Evolutionary conservation across 768 basidiomycete species (phyloP), one percentile per base, ranked within the genome.

Genomic region (Mrakia frigida): DNA sequence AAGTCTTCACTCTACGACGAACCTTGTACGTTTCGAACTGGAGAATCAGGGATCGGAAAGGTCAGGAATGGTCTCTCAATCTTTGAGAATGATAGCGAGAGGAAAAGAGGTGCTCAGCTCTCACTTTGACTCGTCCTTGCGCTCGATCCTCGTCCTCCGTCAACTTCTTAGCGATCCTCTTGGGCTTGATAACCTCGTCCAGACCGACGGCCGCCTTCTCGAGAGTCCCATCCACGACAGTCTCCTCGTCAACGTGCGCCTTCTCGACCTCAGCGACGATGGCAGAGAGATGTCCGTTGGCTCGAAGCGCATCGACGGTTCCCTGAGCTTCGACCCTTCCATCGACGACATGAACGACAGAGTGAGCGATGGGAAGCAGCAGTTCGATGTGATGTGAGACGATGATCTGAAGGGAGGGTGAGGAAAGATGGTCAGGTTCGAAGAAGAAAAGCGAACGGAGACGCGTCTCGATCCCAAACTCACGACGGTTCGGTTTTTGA

Each of bases 341-440:
- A 80, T 93, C 92, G 3, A 92, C 85, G 87, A 93, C 90, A 35
- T 91, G 88, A 6, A 93, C 86, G 5, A 93, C 83, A 79, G 92
- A 92, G 79, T 89, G 81, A 0, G 90, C 88, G 0, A 88, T 89
- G 0, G 92, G 90, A 7, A 92, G 87, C 23, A 93, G 89, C 0
- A 94, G 87, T 69, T 93, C 91, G 41, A 93, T 89, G 80, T 93
- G 92, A 78, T 94, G 92, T 0, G 92, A 92, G 52, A 94, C 92
- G 18, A 86, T 79, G 50, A 86, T 81, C 81, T 82, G 56, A 56
- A 56, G 6, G 11, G 56, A n/a, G 7, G n/a, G 28, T n/a, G n/a
- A 56, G 10, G 25, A 28, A 14, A n/a, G n/a, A 6, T 10, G 7
- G 56, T 56, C 23, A 56, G 56, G 39, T 1, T 2, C 2, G 14